Percentiles rank a stretch among this genome's conserved stretches.
Evolutionary conservation across 2,329 filamentous ascomycete genomes (phyloP).

Genomic region (Fusarium sp.): DNA sequence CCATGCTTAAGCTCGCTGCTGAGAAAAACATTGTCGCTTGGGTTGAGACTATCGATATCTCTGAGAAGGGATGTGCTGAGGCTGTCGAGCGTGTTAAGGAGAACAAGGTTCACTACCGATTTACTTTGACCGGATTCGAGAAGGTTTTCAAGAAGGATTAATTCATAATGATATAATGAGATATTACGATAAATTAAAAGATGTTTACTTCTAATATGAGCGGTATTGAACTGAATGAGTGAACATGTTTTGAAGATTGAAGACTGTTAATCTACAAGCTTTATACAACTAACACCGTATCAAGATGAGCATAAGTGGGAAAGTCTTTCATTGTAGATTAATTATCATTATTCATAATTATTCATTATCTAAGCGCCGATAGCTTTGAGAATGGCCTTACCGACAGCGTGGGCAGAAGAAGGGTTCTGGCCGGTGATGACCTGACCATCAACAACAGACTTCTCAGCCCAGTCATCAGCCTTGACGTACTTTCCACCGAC

Average conservation of each 20-base stretch:
- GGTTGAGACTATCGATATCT: conserved; percentile 73
- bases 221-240: too few species aligned
- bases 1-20: conserved; percentile 67
- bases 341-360: conserved; percentile 7
- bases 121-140: conserved; percentile 76
- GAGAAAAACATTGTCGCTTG: conserved; percentile 66
- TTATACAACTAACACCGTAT: too few species aligned
- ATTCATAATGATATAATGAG: neutral
- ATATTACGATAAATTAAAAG: neutral
- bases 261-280: too few species aligned
- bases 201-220: neutral
- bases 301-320: neutral
- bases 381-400: conserved; percentile 62
- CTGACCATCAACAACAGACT: conserved; percentile 63
- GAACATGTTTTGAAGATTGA: too few species aligned
- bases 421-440: conserved; percentile 71
- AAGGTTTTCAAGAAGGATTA: conserved; percentile 64
- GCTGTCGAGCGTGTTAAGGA: conserved; percentile 76
- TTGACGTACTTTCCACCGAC: conserved; percentile 68
- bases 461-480: conserved; percentile 63
- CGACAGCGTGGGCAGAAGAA: conserved; percentile 62
- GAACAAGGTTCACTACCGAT: conserved; percentile 78
- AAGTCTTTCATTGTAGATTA: neutral
- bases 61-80: conserved; percentile 75
- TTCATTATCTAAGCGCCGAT: conserved; percentile 46